These are phyloP conservation scores for Angophora floribunda DNA, from an alignment of 345 rosid genomes.

Conservation along the genomic window DNA sequence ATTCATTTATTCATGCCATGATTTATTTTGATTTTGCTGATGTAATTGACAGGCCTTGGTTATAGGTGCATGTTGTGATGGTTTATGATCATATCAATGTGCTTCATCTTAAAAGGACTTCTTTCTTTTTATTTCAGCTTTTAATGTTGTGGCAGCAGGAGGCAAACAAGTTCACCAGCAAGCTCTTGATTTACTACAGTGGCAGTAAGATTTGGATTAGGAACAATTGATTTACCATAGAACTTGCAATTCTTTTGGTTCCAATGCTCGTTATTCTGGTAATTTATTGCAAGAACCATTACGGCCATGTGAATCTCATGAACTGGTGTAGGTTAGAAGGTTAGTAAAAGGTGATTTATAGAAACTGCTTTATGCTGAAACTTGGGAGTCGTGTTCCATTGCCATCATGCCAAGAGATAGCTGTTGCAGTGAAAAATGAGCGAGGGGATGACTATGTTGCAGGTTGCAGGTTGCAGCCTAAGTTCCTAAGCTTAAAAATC, in stretches of 20 bases:
- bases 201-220: conserved; percentile 3
- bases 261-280: neutral
- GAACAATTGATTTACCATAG: neutral
- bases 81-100: neutral
- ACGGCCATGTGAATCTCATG: neutral
- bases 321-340: neutral
- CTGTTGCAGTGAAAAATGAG: neutral
- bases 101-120: neutral
- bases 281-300: neutral
- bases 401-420: neutral
- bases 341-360: neutral
- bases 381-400: neutral
- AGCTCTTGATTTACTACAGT: conserved; percentile 34
- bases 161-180: conserved; percentile 51
- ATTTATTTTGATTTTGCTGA: neutral
- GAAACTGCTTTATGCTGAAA: neutral
- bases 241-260: neutral
- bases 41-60: neutral
- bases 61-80: neutral
- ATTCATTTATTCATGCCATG: neutral
- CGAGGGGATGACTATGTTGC: neutral
- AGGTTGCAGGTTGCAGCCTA: neutral
- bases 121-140: conserved; percentile 32
- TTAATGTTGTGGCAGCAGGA: conserved; percentile 82
- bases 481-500: neutral